Conservation (phyloP, 164 flowering plant genomes). For the Echeveria elegans region DNA sequence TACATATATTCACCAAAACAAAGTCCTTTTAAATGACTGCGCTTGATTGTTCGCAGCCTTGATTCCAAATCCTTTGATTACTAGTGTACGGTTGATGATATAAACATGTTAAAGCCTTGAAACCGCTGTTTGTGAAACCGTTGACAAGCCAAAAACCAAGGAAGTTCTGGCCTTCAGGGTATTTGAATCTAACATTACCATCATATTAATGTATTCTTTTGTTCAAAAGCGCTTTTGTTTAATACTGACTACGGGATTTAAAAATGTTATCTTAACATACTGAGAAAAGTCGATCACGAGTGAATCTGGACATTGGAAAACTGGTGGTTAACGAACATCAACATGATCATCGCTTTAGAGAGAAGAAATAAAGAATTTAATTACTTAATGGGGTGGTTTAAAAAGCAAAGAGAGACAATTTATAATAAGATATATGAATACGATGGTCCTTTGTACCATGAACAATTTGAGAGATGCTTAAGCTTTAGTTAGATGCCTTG, state of each 20-base stretch:
- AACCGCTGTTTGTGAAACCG: background rate
- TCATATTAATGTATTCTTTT: background rate
- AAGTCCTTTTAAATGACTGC: no score
- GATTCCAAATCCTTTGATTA: no score
- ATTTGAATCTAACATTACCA: background rate
- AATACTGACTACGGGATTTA: background rate
- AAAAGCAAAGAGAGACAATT: background rate
- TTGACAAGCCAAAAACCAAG: background rate
- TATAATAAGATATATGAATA: background rate
- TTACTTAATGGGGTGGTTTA: background rate
- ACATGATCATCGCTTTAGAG: background rate
- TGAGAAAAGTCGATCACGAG: background rate
- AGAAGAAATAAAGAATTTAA: background rate
- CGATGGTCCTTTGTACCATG: background rate
- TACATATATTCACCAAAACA: no score
- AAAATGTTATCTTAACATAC: background rate
- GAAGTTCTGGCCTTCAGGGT: no score
- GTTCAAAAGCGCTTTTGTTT: background rate
- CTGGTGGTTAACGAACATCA: background rate
- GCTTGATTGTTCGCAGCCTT: no score
- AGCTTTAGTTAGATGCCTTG: background rate
- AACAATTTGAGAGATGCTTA: background rate
- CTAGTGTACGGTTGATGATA: background rate
- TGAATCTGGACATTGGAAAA: constrained; percentile 2
- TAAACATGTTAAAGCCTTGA: background rate